Evolutionary conservation across 2,329 filamentous ascomycete genomes (phyloP), one percentile per base, ranked within the genome.

Genomic region (Dactylellina drechsleri): DNA sequence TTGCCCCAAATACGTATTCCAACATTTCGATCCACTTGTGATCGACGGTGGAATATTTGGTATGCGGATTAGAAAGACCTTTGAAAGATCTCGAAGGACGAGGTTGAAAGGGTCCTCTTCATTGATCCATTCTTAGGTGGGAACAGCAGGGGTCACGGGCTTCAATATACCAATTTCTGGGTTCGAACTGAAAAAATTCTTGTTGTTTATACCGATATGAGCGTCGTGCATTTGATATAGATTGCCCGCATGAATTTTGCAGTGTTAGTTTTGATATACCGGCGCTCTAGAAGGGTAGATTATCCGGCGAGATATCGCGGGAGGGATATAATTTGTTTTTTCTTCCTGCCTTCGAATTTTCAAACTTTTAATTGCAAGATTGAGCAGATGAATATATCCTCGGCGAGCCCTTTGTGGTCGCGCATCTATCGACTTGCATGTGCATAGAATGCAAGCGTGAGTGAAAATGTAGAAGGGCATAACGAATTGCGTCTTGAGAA

Each of bases 251-350:
- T 20, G 15, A 40, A 10, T 15, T 12, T 26, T 54, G 50, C 23
- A 18, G 28, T 45, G 1, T 23, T 45, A 52, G 47, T 43, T 16
- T 2, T 45, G 12, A 12, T 47, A 45, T 23, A 10, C 4, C 2
- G n/a, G 26, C n/a, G 13, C 28, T 54, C 26, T 54, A 20, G 53
- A 36, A 58, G 43, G 36, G 47, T 31, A 66, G 62, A 58, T 68
- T 68, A 68, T 68, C 65, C 53, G 66, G 57, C 66, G 66, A 62
- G 66, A 62, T 70, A 70, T 62, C 57, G 58, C 66, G 66, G 66
- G 47, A 56, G 13, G 57, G 23, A 36, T 60, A 49, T 45, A 36
- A 18, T 15, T 47, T n/a, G 5, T 47, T 47, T 47, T 47, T 47
- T 47, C 7, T n/a, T 47, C 16, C 31, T 10, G 31, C 31, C 31